phyloP scores from a whole-genome alignment of 495 filamentous ascomycete species.

The Penicillium crystallinum region DNA sequence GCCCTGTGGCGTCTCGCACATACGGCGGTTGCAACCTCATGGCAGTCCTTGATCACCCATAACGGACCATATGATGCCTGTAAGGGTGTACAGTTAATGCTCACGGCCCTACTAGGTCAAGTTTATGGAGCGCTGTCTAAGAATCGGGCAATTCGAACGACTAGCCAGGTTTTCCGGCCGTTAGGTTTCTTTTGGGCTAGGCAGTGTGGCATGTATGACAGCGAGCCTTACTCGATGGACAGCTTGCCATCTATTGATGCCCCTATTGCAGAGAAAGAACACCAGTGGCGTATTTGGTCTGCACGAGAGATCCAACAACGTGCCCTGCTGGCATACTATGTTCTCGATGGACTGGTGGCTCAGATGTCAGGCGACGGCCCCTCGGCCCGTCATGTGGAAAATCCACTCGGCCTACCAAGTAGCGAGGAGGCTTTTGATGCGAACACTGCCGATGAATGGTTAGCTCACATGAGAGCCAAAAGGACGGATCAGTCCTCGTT shows the following conservation, averaged over 20 bases:
- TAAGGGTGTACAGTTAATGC: slow-evolving; percentile 43
- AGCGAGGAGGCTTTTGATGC: slow-evolving; percentile 43
- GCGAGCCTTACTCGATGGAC: slow-evolving; percentile 32
- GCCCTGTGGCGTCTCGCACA: slow-evolving; percentile 45
- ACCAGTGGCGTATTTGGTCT: slow-evolving; percentile 41
- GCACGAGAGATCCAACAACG: slow-evolving; percentile 45
- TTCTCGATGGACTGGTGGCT: slow-evolving; percentile 44
- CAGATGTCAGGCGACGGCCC: slow-evolving; percentile 43
- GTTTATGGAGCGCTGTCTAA: slow-evolving; percentile 45
- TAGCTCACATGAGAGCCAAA: slow-evolving; percentile 32
- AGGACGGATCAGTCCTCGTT: slow-evolving; percentile 34
- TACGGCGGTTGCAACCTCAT: slow-evolving; percentile 46
- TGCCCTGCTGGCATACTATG: slow-evolving; percentile 42
- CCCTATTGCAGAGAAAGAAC: slow-evolving; percentile 32
- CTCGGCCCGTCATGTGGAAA: slow-evolving; percentile 41
- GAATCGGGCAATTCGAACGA: slow-evolving; percentile 41
- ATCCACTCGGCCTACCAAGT: slow-evolving; percentile 36
- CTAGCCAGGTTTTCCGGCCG: slow-evolving; percentile 44
- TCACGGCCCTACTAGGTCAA: slow-evolving; percentile 44
- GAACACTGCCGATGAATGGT: slow-evolving; percentile 39
- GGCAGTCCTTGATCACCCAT: slow-evolving; percentile 46
- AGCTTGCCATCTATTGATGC: slow-evolving; percentile 32
- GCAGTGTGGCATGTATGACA: slow-evolving; percentile 43
- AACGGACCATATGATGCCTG: slow-evolving; percentile 43
- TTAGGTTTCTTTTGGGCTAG: slow-evolving; percentile 48